phyloP scores from a whole-genome alignment of 1,284 basidiomycete genomes.

The Puccinia horiana region DNA sequence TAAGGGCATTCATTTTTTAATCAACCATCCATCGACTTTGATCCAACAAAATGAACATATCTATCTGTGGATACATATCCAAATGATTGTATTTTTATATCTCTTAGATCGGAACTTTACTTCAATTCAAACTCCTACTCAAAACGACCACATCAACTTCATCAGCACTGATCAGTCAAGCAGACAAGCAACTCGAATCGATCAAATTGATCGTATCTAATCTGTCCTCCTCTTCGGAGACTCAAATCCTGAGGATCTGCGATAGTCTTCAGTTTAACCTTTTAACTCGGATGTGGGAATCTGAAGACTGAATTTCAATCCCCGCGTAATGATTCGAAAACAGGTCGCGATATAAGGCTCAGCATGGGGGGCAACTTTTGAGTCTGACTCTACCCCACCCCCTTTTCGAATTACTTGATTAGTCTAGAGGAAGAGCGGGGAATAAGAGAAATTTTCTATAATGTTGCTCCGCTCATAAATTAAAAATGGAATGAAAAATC shows the following conservation, averaged over 20 bases:
- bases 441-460: too few species aligned
- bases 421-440: too few species aligned
- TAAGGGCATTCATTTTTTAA: not conserved
- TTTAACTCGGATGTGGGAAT: constrained; percentile 15
- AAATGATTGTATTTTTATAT: not conserved
- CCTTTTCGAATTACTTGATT: too few species aligned
- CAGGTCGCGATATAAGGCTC: too few species aligned
- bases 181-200: constrained; percentile 22
- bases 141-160: constrained; percentile 13
- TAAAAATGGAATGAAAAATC: too few species aligned
- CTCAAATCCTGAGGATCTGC: constrained; percentile 4
- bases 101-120: constrained; percentile 26
- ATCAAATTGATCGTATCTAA: constrained; percentile 22
- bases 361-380: too few species aligned
- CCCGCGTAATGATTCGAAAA: too few species aligned
- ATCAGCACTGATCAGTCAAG: not conserved
- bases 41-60: not conserved
- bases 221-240: constrained; percentile 19
- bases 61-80: not conserved
- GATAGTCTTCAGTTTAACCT: constrained; percentile 18
- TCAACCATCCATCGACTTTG: not conserved
- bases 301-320: not conserved
- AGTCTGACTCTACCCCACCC: too few species aligned
- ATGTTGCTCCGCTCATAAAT: too few species aligned
- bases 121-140: constrained; percentile 26